A percentile compares a stretch with the other conserved stretches of the same genome.
These are phyloP conservation scores for Phytophthora sp. DNA, from an alignment of 352 stramenopile species.

Conservation along the genomic window DNA sequence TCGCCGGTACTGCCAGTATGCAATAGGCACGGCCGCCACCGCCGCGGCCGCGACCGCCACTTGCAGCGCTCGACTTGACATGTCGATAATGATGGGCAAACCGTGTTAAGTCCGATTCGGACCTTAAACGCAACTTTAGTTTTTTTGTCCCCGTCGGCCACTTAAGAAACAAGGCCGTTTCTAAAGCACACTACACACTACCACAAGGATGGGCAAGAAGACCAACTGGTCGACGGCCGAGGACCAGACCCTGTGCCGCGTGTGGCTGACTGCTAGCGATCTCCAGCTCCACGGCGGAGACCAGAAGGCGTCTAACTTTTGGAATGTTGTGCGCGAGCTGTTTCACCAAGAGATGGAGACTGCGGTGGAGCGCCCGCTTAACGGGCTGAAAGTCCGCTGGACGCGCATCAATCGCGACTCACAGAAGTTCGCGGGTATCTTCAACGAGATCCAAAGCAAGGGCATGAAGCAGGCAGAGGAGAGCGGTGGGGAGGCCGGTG, in stretches of 20 bases:
- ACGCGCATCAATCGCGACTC: slow-evolving; percentile 83
- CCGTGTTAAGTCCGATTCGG: slow-evolving; percentile 5
- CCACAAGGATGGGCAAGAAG: slow-evolving; percentile 90
- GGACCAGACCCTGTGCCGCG: slow-evolving; percentile 72
- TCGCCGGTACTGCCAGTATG: slow-evolving; percentile 42
- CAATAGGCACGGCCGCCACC: slow-evolving; percentile 47
- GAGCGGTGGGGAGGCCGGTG: background rate
- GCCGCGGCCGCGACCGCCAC: slow-evolving; percentile 17
- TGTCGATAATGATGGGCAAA: slow-evolving; percentile 2
- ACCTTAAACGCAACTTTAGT: background rate
- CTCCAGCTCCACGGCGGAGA: slow-evolving; percentile 44
- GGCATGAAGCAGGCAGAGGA: slow-evolving; percentile 17
- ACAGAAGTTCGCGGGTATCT: slow-evolving; percentile 68
- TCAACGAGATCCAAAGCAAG: slow-evolving; percentile 49
- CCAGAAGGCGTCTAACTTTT: slow-evolving; percentile 70
- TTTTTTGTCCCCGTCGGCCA: background rate
- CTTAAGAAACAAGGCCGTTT: slow-evolving; percentile 46
- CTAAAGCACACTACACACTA: slow-evolving; percentile 42
- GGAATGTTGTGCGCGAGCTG: slow-evolving; percentile 62
- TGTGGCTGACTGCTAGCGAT: slow-evolving; percentile 70
- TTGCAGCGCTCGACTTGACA: slow-evolving; percentile 31
- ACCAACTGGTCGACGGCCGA: slow-evolving; percentile 74
- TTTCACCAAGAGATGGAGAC: slow-evolving; percentile 74
- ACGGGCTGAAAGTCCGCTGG: slow-evolving; percentile 82
- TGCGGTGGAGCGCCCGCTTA: slow-evolving; percentile 65